Conservation (phyloP, 2,329 filamentous ascomycete genomes). For the Capronia coronata region DNA sequence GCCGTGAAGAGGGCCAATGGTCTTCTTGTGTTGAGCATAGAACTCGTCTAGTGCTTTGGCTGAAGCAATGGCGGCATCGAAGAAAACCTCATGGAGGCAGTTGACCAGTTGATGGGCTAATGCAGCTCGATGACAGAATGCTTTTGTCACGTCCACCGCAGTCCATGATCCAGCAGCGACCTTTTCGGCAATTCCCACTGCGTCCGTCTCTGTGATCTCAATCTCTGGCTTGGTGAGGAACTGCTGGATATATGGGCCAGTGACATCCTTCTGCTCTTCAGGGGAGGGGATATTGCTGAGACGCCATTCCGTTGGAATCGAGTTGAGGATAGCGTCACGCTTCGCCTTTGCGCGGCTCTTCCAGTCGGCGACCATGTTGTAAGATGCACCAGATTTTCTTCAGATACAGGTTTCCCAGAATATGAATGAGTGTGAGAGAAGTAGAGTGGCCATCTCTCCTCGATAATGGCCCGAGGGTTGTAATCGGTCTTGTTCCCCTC, state of each 20-base stretch:
- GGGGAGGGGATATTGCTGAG: slow-evolving; percentile 44
- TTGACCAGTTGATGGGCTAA: slow-evolving; percentile 54
- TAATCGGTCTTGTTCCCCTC: too few species aligned
- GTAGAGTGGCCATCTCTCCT: background rate
- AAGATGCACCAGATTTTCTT: too few species aligned
- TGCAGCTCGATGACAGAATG: slow-evolving; percentile 52
- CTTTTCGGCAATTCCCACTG: slow-evolving; percentile 50
- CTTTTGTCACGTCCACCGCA: slow-evolving; percentile 49
- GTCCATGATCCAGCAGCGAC: slow-evolving; percentile 52
- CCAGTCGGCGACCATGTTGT: slow-evolving; percentile 38
- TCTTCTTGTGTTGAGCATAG: slow-evolving; percentile 37
- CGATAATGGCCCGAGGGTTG: background rate
- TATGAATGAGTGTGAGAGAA: too few species aligned
- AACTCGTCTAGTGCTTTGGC: slow-evolving; percentile 47
- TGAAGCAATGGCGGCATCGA: slow-evolving; percentile 46
- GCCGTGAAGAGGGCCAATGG: slow-evolving; percentile 57
- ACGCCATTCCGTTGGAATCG: slow-evolving; percentile 54
- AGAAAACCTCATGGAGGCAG: slow-evolving; percentile 51
- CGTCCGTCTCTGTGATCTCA: slow-evolving; percentile 56
- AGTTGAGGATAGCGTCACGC: slow-evolving; percentile 46
- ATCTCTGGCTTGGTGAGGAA: slow-evolving; percentile 50
- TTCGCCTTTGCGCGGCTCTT: slow-evolving; percentile 47
- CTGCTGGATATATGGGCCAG: slow-evolving; percentile 51
- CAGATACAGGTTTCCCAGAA: too few species aligned
- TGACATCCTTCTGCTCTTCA: slow-evolving; percentile 51